phyloP scores from a whole-genome alignment of 2,329 filamentous ascomycete species.

The Cercospora brassicicola region DNA sequence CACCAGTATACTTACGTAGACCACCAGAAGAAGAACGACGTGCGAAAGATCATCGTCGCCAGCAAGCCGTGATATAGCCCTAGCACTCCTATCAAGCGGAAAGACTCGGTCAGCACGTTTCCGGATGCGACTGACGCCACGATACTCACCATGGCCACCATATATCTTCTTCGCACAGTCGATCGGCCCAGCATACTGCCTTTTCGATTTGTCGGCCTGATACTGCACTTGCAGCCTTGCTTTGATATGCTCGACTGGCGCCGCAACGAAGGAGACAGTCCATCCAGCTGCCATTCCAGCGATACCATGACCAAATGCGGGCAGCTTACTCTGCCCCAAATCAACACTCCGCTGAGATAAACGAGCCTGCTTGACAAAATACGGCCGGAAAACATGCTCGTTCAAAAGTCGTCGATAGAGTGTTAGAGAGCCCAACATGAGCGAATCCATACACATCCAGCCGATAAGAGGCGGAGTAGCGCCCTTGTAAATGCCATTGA shows the following conservation, averaged over 20 bases:
- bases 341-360: slow-evolving; percentile 31
- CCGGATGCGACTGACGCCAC: background rate
- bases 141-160: slow-evolving; percentile 55
- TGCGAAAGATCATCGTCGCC: slow-evolving; percentile 83
- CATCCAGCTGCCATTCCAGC: slow-evolving; percentile 83
- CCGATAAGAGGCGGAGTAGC: slow-evolving; percentile 80
- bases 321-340: slow-evolving; percentile 55
- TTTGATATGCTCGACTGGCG: slow-evolving; percentile 93
- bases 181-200: slow-evolving; percentile 81
- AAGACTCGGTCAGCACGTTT: background rate
- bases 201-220: slow-evolving; percentile 70
- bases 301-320: slow-evolving; percentile 77
- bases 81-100: slow-evolving; percentile 50
- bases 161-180: slow-evolving; percentile 74
- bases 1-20: slow-evolving; percentile 51
- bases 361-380: slow-evolving; percentile 19
- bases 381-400: slow-evolving; percentile 70
- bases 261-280: slow-evolving; percentile 89
- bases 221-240: slow-evolving; percentile 94
- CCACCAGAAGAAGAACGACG: slow-evolving; percentile 99
- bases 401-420: slow-evolving; percentile 83
- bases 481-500: slow-evolving; percentile 79
- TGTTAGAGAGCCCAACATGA: slow-evolving; percentile 90
- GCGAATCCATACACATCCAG: slow-evolving; percentile 97
- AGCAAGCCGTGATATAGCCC: slow-evolving; percentile 84